These are phyloP conservation scores for Xylariaceae sp. DNA, from an alignment of 2,329 filamentous ascomycete species.

Conservation along the genomic window DNA sequence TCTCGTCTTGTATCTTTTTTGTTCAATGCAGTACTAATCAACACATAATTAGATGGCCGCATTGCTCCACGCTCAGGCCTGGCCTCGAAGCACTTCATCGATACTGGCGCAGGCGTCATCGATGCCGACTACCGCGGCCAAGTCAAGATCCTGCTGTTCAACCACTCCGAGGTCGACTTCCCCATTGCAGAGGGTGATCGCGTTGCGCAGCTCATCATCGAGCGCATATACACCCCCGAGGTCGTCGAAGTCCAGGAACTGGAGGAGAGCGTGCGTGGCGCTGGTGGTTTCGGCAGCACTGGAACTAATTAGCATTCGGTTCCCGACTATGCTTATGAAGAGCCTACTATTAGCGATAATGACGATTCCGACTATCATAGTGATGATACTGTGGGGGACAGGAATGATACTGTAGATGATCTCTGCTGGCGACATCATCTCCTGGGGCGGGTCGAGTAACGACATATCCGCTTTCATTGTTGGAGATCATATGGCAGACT, in stretches of 20 bases:
- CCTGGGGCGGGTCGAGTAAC: too few species aligned
- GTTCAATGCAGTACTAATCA: neutral
- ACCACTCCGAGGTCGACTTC: conserved; percentile 82
- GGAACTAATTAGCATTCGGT: conserved; percentile 42
- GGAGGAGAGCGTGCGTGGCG: conserved; percentile 85
- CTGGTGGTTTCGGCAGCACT: conserved; percentile 88
- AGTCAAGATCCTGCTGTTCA: conserved; percentile 93
- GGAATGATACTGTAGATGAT: too few species aligned
- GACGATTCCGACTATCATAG: too few species aligned
- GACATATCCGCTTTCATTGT: too few species aligned
- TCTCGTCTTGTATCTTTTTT: conserved; percentile 4
- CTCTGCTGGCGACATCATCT: too few species aligned
- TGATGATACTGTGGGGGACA: too few species aligned
- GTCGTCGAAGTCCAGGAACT: conserved; percentile 86
- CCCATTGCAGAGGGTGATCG: conserved; percentile 81
- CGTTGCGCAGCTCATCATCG: conserved; percentile 88
- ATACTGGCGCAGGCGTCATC: conserved; percentile 93
- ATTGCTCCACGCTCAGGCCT: conserved; percentile 89
- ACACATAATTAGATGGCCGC: conserved; percentile 66
- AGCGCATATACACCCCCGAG: conserved; percentile 91
- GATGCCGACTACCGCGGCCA: conserved; percentile 95
- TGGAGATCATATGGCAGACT: too few species aligned
- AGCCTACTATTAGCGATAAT: too few species aligned
- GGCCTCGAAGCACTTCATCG: conserved; percentile 91
- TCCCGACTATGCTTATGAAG: too few species aligned